Evolutionary conservation across 306 rosid genomes (phyloP).

Genomic region (Myrica gale): DNA sequence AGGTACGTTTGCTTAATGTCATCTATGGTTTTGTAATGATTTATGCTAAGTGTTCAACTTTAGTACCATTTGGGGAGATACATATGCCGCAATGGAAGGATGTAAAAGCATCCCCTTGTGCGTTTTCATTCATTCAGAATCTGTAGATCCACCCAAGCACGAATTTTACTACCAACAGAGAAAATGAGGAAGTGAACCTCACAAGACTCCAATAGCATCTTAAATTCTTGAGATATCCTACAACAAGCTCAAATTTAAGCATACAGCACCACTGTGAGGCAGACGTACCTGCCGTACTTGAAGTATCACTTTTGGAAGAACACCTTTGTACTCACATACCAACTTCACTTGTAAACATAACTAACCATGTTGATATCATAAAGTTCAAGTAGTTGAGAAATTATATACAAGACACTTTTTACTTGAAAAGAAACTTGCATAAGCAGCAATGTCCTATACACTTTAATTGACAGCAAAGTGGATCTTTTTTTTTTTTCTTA

Average conservation of each 20-base stretch:
- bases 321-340: conserved; percentile 67
- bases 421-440: neutral
- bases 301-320: conserved; percentile 72
- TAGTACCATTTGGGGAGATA: neutral
- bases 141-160: neutral
- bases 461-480: neutral
- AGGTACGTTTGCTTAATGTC: no score
- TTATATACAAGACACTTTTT: neutral
- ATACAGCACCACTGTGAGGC: conserved; percentile 15
- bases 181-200: neutral
- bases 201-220: neutral
- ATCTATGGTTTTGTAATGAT: neutral
- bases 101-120: neutral
- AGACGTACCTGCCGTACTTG: conserved; percentile 68
- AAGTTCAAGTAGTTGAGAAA: conserved; percentile 3
- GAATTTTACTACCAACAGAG: neutral
- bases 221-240: neutral
- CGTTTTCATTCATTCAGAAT: neutral
- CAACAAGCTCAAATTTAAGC: conserved; percentile 11
- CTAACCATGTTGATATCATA: conserved; percentile 13
- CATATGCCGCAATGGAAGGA: neutral
- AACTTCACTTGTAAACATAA: conserved; percentile 59
- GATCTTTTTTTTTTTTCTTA: neutral
- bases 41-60: neutral
- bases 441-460: neutral